Evolutionary conservation across 1,284 basidiomycete genomes (phyloP).

Genomic region (Cryptococcus sp.): DNA sequence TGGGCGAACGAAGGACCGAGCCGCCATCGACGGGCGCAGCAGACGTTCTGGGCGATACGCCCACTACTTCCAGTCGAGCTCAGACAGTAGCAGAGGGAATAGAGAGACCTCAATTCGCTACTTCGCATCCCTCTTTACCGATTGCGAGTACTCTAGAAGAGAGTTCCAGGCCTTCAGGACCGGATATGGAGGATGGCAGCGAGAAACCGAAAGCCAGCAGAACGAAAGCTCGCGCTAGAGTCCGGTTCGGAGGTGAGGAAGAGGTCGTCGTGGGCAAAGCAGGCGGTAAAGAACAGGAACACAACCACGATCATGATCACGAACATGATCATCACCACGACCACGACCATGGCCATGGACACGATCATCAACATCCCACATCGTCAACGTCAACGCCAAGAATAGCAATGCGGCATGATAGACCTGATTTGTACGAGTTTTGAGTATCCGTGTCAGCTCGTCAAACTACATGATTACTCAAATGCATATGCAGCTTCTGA

Average conservation of each 20-base stretch:
- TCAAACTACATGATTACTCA: no score
- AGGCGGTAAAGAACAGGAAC: constrained; percentile 5
- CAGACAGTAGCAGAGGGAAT: constrained; percentile 6
- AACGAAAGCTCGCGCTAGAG: constrained; percentile 33
- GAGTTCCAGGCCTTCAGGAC: background rate
- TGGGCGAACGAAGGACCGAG: constrained; percentile 74
- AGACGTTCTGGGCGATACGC: constrained; percentile 13
- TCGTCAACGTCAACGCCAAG: constrained; percentile 12
- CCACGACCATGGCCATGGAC: constrained; percentile 22
- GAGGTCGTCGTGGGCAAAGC: constrained; percentile 15
- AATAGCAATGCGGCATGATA: constrained; percentile 47
- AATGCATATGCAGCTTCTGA: constrained; percentile 1
- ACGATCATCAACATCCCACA: constrained; percentile 18
- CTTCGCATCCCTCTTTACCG: background rate
- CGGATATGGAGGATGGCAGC: background rate
- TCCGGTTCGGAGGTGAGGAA: constrained; percentile 46
- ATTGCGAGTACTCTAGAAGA: background rate
- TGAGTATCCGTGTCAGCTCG: constrained; percentile 15
- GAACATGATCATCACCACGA: constrained; percentile 16
- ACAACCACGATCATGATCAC: constrained; percentile 16
- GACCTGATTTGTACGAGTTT: constrained; percentile 57
- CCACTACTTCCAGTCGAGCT: constrained; percentile 5
- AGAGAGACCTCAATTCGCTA: background rate
- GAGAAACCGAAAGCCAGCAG: constrained; percentile 22
- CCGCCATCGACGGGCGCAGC: constrained; percentile 16